These are phyloP conservation scores for Sclerotinia sclerotiorum DNA, from an alignment of 2,329 filamentous ascomycete species.

Conservation along the genomic window DNA sequence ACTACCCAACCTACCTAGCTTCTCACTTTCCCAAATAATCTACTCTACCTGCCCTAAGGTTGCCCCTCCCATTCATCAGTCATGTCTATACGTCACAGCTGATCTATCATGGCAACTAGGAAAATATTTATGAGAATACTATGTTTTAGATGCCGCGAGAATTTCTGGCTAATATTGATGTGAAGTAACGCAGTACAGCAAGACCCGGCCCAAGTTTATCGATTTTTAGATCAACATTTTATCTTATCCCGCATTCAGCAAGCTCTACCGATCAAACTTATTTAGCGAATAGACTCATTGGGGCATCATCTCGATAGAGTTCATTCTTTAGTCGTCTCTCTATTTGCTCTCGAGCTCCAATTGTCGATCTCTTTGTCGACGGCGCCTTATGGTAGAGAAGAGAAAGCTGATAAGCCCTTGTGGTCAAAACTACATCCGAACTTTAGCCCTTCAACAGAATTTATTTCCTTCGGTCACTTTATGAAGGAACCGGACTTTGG, in stretches of 20 bases:
- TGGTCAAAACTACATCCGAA: slow-evolving; percentile 7
- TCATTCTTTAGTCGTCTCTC: not conserved
- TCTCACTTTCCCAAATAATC: slow-evolving; percentile 3
- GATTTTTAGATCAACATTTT: not conserved
- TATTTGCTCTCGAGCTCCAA: not conserved
- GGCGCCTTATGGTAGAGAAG: not conserved
- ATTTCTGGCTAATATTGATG: slow-evolving; percentile 19
- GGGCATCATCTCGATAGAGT: not conserved
- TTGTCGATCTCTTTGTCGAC: not conserved
- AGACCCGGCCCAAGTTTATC: slow-evolving; percentile 1
- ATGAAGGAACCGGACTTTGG: slow-evolving; percentile 2
- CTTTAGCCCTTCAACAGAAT: not conserved
- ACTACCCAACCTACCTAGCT: not conserved
- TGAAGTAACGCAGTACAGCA: slow-evolving; percentile 19
- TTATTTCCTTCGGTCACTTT: slow-evolving; percentile 1
- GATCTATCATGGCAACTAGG: slow-evolving; percentile 13
- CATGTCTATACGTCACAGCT: not conserved
- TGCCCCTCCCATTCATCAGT: slow-evolving; percentile 14
- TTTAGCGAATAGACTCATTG: not conserved
- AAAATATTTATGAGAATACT: not conserved
- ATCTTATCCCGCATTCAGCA: not conserved
- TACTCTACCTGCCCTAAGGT: not conserved
- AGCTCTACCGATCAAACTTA: not conserved
- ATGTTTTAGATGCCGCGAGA: slow-evolving; percentile 1
- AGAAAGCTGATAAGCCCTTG: not conserved